A percentile compares a stretch with the other conserved stretches of the same genome.
phyloP scores from a whole-genome alignment of 257 asterid species.

The Handroanthus guayacan region DNA sequence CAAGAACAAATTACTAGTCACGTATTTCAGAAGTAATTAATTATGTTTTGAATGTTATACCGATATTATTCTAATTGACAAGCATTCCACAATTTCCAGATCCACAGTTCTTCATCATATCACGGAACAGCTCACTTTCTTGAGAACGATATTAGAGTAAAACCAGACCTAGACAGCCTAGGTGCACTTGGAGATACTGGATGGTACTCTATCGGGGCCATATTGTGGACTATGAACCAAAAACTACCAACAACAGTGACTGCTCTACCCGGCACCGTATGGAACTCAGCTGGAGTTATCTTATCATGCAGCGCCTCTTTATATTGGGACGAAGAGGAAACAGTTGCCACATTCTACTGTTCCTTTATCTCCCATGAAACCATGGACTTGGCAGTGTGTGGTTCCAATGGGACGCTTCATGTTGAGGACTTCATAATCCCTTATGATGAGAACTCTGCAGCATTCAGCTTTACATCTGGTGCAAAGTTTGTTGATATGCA shows the following conservation, averaged over 20 bases:
- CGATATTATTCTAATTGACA: constrained; percentile 6
- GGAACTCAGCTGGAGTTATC: constrained; percentile 71
- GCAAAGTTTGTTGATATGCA: constrained; percentile 70
- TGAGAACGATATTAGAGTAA: constrained; percentile 63
- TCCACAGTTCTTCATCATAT: constrained; percentile 72
- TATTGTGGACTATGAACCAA: constrained; percentile 74
- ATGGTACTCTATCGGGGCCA: constrained; percentile 85
- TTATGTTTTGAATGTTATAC: background rate
- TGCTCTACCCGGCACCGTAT: constrained; percentile 55
- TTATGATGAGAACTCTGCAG: constrained; percentile 53
- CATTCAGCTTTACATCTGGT: constrained; percentile 57
- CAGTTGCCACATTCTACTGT: constrained; percentile 67
- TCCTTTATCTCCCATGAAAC: constrained; percentile 69
- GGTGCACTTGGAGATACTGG: constrained; percentile 87
- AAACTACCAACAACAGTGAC: constrained; percentile 68
- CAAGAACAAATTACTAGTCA: background rate
- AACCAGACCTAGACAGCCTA: constrained; percentile 72
- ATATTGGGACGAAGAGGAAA: constrained; percentile 64
- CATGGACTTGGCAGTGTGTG: constrained; percentile 62
- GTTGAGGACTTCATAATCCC: constrained; percentile 66
- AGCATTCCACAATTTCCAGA: constrained; percentile 45
- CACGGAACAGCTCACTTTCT: constrained; percentile 51
- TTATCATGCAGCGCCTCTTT: constrained; percentile 67
- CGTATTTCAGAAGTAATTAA: background rate
- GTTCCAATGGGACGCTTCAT: constrained; percentile 59